Percentiles rank a stretch among this genome's conserved stretches.
These are phyloP conservation scores for Chlamydomonas incerta DNA, from an alignment of 139 green algal genomes.

Conservation along the genomic window DNA sequence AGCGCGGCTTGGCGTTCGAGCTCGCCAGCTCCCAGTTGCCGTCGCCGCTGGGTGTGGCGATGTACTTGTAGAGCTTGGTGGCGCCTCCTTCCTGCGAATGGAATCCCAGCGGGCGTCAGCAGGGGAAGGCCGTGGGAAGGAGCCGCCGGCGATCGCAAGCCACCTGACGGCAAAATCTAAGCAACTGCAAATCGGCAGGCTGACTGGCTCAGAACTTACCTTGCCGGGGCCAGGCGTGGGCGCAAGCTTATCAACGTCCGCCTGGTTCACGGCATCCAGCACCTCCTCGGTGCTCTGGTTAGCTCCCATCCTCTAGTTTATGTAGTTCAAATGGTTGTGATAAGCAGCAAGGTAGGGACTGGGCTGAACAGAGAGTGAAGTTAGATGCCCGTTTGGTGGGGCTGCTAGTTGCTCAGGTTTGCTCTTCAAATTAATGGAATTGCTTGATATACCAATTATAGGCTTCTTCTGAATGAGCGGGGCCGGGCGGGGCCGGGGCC, in stretches of 20 bases:
- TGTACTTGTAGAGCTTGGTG: conserved; percentile 70
- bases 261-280: conserved; percentile 35
- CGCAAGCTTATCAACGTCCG: background rate
- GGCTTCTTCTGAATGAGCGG: too few species aligned
- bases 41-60: conserved; percentile 41
- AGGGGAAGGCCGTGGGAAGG: too few species aligned
- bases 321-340: background rate
- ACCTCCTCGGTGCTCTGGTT: conserved; percentile 12
- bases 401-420: too few species aligned
- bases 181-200: too few species aligned
- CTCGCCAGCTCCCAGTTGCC: conserved; percentile 73
- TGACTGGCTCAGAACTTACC: background rate
- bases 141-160: too few species aligned
- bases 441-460: too few species aligned
- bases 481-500: too few species aligned
- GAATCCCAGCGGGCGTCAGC: background rate
- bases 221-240: background rate
- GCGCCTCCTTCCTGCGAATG: conserved; percentile 2
- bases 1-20: conserved; percentile 45
- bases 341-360: too few species aligned
- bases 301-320: conserved; percentile 1
- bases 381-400: too few species aligned
- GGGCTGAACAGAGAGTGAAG: too few species aligned
- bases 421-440: too few species aligned
- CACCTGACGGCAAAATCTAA: background rate